Conservation (phyloP, 371 early-diverging fungal species). For the Mortierella sp. region DNA sequence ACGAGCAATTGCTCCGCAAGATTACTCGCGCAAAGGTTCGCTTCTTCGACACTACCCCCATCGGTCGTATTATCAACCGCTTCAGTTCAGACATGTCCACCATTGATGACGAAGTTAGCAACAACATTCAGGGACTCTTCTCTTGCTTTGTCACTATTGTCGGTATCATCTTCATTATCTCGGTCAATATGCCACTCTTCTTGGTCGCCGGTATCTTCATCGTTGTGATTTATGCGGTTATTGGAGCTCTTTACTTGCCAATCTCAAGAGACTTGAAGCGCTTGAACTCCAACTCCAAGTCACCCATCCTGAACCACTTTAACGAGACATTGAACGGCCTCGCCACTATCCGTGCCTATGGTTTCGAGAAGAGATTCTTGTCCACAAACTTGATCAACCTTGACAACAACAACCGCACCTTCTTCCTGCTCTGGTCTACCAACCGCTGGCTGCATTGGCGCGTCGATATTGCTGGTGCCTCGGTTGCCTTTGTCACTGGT, state of each 20-base stretch:
- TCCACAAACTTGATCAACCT: conserved; percentile 58
- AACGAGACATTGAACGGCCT: conserved; percentile 70
- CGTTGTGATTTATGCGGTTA: conserved; percentile 59
- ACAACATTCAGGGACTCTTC: conserved; percentile 51
- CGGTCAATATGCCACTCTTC: conserved; percentile 71
- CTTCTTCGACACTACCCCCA: conserved; percentile 89
- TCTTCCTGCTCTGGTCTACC: conserved; percentile 72
- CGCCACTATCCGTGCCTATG: conserved; percentile 60
- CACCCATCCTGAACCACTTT: conserved; percentile 85
- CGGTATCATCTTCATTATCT: conserved; percentile 75
- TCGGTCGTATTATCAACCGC: conserved; percentile 89
- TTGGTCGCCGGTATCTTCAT: conserved; percentile 58
- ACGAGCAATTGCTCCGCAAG: conserved; percentile 62
- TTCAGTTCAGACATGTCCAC: conserved; percentile 76
- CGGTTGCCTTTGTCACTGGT: conserved; percentile 76
- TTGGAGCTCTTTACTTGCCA: conserved; percentile 75
- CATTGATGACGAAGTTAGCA: conserved; percentile 62
- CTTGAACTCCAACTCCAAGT: conserved; percentile 80
- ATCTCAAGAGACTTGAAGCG: conserved; percentile 87
- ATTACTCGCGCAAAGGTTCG: conserved; percentile 73
- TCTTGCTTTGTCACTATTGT: conserved; percentile 65
- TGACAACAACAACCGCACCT: conserved; percentile 72
- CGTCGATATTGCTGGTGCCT: conserved; percentile 77
- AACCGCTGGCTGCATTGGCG: conserved; percentile 86
- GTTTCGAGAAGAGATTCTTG: conserved; percentile 62